phyloP scores from a whole-genome alignment of 352 stramenopile species.

The Stramenopiles sp. region DNA sequence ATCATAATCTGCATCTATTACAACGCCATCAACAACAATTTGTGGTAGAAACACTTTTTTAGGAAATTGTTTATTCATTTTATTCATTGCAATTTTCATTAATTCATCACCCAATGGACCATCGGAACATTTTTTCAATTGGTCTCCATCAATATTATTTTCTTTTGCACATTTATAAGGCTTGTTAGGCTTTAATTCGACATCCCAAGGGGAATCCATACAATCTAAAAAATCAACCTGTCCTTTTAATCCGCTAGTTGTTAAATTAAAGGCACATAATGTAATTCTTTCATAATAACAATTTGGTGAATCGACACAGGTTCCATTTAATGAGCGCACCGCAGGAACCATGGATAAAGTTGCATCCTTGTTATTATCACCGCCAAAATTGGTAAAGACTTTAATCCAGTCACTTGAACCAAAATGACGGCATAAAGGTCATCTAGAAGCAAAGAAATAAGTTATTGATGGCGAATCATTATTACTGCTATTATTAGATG shows the following conservation, averaged over 20 bases:
- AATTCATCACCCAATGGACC: not conserved
- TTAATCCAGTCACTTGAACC: not conserved
- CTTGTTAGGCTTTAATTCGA: not conserved
- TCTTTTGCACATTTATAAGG: not conserved
- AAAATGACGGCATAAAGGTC: not conserved
- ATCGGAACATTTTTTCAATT: not conserved
- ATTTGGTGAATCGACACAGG: not conserved
- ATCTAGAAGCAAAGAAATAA: not conserved
- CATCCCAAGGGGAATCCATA: not conserved
- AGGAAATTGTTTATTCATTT: not conserved
- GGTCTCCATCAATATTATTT: not conserved
- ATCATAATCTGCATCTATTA: not conserved
- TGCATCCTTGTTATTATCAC: not conserved
- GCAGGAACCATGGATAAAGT: not conserved
- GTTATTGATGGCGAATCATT: not conserved
- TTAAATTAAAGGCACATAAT: not conserved
- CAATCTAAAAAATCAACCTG: not conserved
- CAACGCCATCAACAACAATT: not conserved
- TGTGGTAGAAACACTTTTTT: not conserved
- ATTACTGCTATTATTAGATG: not conserved
- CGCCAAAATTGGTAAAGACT: not conserved
- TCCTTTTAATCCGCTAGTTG: not conserved
- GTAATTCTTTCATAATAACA: not conserved
- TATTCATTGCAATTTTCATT: not conserved
- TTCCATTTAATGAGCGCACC: not conserved